A percentile compares a stretch with the other conserved stretches of the same genome.
Evolutionary conservation across 2,329 filamentous ascomycete species (phyloP).

Genomic region (Aspergillus latus): DNA sequence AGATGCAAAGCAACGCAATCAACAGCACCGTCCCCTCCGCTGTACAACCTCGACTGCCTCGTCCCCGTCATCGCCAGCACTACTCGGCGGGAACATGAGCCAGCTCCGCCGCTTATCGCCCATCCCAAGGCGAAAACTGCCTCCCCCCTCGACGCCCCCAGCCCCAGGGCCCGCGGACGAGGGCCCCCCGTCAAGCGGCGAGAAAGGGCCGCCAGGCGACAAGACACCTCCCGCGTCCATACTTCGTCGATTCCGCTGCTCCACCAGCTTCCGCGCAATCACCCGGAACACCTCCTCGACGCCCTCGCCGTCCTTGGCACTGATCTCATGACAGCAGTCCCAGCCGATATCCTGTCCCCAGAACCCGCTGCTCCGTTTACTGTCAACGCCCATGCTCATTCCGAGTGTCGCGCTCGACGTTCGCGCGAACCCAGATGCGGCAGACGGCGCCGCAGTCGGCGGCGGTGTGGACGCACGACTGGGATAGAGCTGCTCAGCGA

Average conservation of each 20-base stretch:
- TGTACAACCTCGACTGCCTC: conserved; percentile 33
- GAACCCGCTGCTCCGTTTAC: conserved; percentile 49
- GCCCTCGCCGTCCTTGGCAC: conserved; percentile 87
- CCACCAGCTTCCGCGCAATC: conserved; percentile 78
- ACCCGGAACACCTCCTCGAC: conserved; percentile 96
- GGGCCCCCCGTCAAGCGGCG: conserved; percentile 36
- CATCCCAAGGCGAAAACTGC: conserved; percentile 60
- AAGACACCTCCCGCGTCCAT: conserved; percentile 40
- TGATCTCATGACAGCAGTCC: conserved; percentile 97
- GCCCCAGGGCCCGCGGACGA: conserved; percentile 49
- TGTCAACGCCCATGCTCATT: conserved; percentile 35
- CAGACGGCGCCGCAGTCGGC: conserved; percentile 52
- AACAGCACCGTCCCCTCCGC: conserved; percentile 45
- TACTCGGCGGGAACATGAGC: conserved; percentile 59
- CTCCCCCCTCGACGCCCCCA: conserved; percentile 46
- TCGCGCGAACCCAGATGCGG: conserved; percentile 32
- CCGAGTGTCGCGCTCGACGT: conserved; percentile 22
- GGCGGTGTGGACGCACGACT: conserved; percentile 66
- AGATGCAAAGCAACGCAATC: conserved; percentile 19
- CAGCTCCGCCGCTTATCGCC: conserved; percentile 67
- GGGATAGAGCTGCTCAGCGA: conserved; percentile 85
- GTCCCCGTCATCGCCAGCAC: conserved; percentile 39
- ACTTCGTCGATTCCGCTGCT: conserved; percentile 62
- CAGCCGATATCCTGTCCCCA: conserved; percentile 93
- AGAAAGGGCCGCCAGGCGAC: conserved; percentile 44